Conservation (phyloP, 495 filamentous ascomycete genomes). For the Acidiella bohemica region DNA sequence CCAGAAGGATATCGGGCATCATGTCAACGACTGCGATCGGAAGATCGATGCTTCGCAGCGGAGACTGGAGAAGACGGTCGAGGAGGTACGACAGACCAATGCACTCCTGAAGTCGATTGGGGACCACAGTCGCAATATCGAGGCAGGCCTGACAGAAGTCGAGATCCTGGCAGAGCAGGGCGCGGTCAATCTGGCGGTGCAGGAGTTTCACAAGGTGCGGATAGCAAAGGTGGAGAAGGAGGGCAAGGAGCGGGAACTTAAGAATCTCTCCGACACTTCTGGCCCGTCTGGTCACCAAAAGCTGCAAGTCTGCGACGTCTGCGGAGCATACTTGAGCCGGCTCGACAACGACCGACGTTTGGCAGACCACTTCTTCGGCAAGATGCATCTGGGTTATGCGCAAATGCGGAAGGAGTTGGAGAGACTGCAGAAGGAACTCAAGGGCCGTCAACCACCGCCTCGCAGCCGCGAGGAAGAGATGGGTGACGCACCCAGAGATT, state of each 20-base stretch:
- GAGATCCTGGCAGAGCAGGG: slow-evolving; percentile 75
- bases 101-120: slow-evolving; percentile 78
- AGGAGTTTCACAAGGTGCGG: slow-evolving; percentile 73
- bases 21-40: slow-evolving; percentile 93
- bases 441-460: slow-evolving; percentile 49
- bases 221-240: slow-evolving; percentile 70
- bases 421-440: slow-evolving; percentile 70
- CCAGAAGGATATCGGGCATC: slow-evolving; percentile 83
- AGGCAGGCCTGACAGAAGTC: slow-evolving; percentile 72
- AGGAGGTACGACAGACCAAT: slow-evolving; percentile 97
- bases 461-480: slow-evolving; percentile 34
- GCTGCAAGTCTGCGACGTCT: slow-evolving; percentile 95
- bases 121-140: slow-evolving; percentile 65
- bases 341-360: slow-evolving; percentile 88
- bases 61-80: slow-evolving; percentile 88
- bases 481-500: slow-evolving; percentile 11
- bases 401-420: slow-evolving; percentile 92
- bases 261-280: slow-evolving; percentile 77
- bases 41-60: slow-evolving; percentile 83
- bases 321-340: slow-evolving; percentile 78
- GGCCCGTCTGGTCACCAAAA: slow-evolving; percentile 94
- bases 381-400: slow-evolving; percentile 97
- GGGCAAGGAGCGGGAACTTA: slow-evolving; percentile 76
- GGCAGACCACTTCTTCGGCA: slow-evolving; percentile 97
- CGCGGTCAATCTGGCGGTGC: slow-evolving; percentile 63